These are phyloP conservation scores for Dalbergia cultrata DNA, from an alignment of 306 rosid genomes.

Conservation along the genomic window DNA sequence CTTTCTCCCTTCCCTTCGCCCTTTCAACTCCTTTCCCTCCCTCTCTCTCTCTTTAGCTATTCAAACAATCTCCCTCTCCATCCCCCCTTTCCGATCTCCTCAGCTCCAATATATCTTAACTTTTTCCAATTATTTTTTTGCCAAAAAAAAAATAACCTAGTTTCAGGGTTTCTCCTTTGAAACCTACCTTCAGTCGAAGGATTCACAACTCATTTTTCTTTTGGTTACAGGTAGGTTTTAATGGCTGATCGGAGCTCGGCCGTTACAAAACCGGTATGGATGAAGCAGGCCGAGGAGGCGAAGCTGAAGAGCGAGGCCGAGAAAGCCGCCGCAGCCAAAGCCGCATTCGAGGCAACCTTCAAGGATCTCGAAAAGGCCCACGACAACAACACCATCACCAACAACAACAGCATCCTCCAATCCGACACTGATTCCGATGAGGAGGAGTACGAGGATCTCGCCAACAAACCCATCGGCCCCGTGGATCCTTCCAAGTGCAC, in stretches of 20 bases:
- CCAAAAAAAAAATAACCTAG: background rate
- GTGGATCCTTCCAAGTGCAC: slow-evolving; percentile 88
- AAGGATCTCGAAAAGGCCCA: slow-evolving; percentile 72
- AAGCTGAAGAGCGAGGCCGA: slow-evolving; percentile 93
- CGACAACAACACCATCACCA: slow-evolving; percentile 46
- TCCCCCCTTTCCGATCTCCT: background rate
- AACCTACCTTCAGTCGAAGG: slow-evolving; percentile 9
- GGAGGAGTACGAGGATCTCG: slow-evolving; percentile 84
- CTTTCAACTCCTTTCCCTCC: background rate
- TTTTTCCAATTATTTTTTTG: no score
- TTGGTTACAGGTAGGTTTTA: slow-evolving; percentile 34
- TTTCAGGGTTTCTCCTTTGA: slow-evolving; percentile 35
- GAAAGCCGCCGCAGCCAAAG: slow-evolving; percentile 93
- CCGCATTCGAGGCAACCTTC: slow-evolving; percentile 97
- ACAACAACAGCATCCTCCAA: slow-evolving; percentile 44
- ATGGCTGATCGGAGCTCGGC: slow-evolving; percentile 90
- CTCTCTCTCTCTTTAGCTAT: slow-evolving; percentile 6
- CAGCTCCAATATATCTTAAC: no score
- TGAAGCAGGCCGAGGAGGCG: slow-evolving; percentile 99
- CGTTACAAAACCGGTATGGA: slow-evolving; percentile 85
- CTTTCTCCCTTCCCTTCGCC: background rate
- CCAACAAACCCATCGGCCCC: slow-evolving; percentile 86
- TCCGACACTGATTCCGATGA: slow-evolving; percentile 95
- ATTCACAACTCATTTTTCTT: slow-evolving; percentile 2
- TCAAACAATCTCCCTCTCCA: background rate